Base-by-base conservation (phyloP, 768 basidiomycete species). In the Strobilomyces dryophilus region DNA sequence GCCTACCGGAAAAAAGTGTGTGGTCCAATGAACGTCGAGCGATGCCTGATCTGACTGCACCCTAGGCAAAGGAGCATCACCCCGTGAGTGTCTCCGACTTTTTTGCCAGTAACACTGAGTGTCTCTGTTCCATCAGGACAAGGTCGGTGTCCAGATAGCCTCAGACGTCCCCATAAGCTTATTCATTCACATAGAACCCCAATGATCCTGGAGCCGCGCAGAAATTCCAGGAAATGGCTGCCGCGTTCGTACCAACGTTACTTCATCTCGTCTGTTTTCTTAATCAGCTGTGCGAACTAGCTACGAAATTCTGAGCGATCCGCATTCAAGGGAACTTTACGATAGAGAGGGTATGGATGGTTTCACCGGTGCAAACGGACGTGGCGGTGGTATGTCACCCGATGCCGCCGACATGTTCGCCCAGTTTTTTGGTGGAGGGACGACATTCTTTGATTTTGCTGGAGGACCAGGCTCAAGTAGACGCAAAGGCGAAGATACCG, bases 1-100 rank as follows among this genome's bases (percentile, higher is more conserved):
- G 94, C 94, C 15, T 98, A 98, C 67, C 86, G 88, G 67, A 89
- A 82, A 74, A 95, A 94, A 84, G 92, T 91, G 73, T 61, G 62
- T 67, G 32, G 31, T 51, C 34, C 34, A 44, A 51, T 57, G 48
- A 37, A 47, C 54, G 17, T 43, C 9, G 24, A 24, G 27, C 18
- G 32, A 26, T 39, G 11, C 10, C 20, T 59, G 40, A 58, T 51
- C 54, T 68, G 34, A 66, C 27, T 29, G n/a, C 54, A 49, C 53
- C 48, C 5, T 62, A 93, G 88, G 92, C 92, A 31, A 92, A 86
- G 66, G 82, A 90, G 65, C 86, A 90, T 58, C 92, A 94, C 68
- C 92, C 92, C 41, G 90, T 92, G 71, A 65, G 83, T 57, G 20
- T 10, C 40, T n/a, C 39, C 18, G 21, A 20, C 61, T 45, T 9